Evolutionary conservation across 2,329 filamentous ascomycete species (phyloP).

Genomic region (Claviceps quebecensis): DNA sequence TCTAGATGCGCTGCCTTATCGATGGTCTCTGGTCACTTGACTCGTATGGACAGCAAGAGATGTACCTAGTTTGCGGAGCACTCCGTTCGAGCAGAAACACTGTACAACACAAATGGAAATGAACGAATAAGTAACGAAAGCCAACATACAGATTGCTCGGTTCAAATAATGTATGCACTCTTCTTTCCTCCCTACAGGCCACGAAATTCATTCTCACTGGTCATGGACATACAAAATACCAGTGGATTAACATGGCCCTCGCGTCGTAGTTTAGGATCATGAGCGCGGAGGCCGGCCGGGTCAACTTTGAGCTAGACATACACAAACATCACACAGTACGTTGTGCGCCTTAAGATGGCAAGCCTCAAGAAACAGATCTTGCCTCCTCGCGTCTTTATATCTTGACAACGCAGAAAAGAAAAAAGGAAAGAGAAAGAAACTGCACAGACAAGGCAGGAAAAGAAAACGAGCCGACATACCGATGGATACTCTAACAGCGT

Average conservation of each 20-base stretch:
- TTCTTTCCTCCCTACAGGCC: neutral
- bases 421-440: neutral
- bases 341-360: neutral
- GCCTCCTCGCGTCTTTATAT: no score
- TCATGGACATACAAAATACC: neutral
- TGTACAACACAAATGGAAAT: no score
- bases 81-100: no score
- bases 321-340: conserved; percentile 59
- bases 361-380: no score
- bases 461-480: neutral
- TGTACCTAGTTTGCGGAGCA: no score
- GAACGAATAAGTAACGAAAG: no score
- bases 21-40: no score
- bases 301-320: conserved; percentile 66
- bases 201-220: no score
- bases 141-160: conserved; percentile 15
- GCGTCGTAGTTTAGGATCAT: conserved; percentile 48
- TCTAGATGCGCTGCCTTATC: no score
- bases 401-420: no score
- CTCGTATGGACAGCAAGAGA: no score
- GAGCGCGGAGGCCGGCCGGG: conserved; percentile 48
- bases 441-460: neutral
- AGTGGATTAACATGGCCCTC: neutral
- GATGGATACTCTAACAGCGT: no score
- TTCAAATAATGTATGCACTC: conserved; percentile 7